phyloP scores from a whole-genome alignment of 225 moss, liverwort and hornwort genomes.

The Ulota crispa region DNA sequence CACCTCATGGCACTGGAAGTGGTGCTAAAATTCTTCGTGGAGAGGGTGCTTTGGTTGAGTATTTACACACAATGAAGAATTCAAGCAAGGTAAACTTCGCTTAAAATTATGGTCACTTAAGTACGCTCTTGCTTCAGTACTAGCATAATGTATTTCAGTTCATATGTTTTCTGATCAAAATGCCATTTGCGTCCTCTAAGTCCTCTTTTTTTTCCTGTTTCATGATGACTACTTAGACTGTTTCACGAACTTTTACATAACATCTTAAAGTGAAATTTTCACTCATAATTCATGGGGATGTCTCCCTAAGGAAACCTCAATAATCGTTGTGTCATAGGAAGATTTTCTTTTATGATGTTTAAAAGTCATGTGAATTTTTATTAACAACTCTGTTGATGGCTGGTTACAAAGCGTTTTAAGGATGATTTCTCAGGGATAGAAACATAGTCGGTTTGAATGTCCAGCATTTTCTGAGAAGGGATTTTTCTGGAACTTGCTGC shows the following conservation, averaged over 20 bases:
- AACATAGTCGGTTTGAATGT: neutral
- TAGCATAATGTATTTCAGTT: neutral
- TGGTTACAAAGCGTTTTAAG: neutral
- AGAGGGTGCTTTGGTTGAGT: conserved; percentile 67
- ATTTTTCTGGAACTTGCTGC: conserved; percentile 30
- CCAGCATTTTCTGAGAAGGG: neutral
- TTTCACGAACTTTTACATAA: neutral
- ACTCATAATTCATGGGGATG: neutral
- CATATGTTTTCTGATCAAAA: neutral
- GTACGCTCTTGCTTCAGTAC: neutral
- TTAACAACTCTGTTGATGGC: neutral
- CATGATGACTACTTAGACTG: neutral
- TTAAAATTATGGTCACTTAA: neutral
- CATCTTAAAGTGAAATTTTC: neutral
- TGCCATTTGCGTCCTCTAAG: neutral
- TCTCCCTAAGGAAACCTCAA: neutral
- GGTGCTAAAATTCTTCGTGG: conserved; percentile 85
- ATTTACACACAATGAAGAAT: conserved; percentile 45
- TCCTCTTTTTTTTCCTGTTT: neutral
- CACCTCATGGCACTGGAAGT: conserved; percentile 54
- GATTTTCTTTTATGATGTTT: neutral
- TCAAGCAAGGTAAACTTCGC: conserved; percentile 55
- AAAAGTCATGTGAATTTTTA: no score
- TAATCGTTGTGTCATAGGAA: neutral
- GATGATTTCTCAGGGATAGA: neutral